Percentiles rank a stretch among this genome's conserved stretches.
These are phyloP conservation scores for Albifimbria verrucaria DNA, from an alignment of 2,329 filamentous ascomycete species.

Conservation along the genomic window DNA sequence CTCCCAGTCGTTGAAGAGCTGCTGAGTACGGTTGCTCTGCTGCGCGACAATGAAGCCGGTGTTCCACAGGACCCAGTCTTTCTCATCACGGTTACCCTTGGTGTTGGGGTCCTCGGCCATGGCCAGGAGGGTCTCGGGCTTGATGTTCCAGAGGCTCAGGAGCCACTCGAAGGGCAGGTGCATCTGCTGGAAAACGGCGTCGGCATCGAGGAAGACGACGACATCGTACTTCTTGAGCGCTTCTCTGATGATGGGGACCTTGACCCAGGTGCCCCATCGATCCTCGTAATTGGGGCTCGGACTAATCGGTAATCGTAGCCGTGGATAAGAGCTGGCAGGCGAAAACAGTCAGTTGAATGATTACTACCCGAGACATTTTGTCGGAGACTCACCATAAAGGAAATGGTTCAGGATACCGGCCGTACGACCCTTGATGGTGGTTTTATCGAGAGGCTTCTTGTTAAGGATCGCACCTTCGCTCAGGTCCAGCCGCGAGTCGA, in stretches of 20 bases:
- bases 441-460: conserved; percentile 7
- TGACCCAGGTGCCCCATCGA: conserved; percentile 44
- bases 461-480: conserved; percentile 13
- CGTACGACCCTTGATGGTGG: conserved; percentile 14
- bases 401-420: conserved; percentile 18
- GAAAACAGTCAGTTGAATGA: neutral
- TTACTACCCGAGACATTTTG: neutral
- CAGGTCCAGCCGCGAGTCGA: conserved; percentile 10
- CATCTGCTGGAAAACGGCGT: conserved; percentile 37
- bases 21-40: conserved; percentile 17
- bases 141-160: conserved; percentile 43
- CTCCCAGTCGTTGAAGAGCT: conserved; percentile 13
- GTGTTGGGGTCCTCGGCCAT: conserved; percentile 42
- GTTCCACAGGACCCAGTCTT: conserved; percentile 18
- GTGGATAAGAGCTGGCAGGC: conserved; percentile 33
- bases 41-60: conserved; percentile 18
- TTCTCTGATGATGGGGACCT: conserved; percentile 34
- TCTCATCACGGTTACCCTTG: conserved; percentile 31
- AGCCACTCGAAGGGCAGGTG: conserved; percentile 45
- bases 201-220: conserved; percentile 42
- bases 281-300: conserved; percentile 36
- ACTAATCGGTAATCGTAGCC: conserved; percentile 48
- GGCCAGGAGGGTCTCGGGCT: conserved; percentile 35
- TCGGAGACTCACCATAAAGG: conserved; percentile 12
- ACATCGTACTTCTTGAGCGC: conserved; percentile 36